Base-by-base conservation (phyloP, 2,329 filamentous ascomycete species). In the Exophiala calicioides region DNA sequence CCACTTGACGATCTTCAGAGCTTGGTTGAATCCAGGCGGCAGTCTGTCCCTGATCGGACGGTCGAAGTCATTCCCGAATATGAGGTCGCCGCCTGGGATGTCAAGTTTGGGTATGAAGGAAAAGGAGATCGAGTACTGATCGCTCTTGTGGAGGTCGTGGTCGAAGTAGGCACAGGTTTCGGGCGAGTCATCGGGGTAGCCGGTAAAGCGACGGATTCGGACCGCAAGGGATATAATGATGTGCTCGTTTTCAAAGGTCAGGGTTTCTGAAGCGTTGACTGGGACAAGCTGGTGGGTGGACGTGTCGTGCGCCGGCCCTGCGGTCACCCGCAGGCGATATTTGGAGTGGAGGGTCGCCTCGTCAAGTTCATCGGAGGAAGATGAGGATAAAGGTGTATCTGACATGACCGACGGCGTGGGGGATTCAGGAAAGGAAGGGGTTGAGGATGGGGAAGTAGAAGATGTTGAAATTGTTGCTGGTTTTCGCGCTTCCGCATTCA, bases 51-150 rank as follows among this genome's bases (percentile, higher is more conserved):
- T 81, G 58, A 98, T 93, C 0, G 93, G 88, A 39, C 86, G 81
- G 62, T 95, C 90, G 64, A 97, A 96, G 73, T 96, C 90, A 66
- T 97, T 97, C 31, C 91, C 93, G 60, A 95, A 95, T 43, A 96
- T 82, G 2, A 98, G 75, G 53, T 94, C 83, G 19, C 79, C 68
- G 33, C 81, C 89, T 3, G 76, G 74, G 46, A 95, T 82, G 26
- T 68, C 68, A 21, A 71, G 60, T 59, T 86, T 88, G n/a, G 86
- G 88, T 0, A 79, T 82, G 66, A 96, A 88, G 34, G 80, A 78
- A 63, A 95, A 85, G 23, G 81, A 77, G 60, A 97, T 89, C 59
- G 84, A 88, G 73, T 96, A 96, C 64, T 89, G 86, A 67, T 96
- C 90, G 53, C 76, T 73, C 16, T 71, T 73, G 65, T 95, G 90